These are phyloP conservation scores for Verticillium albo-atrum DNA, from an alignment of 2,329 filamentous ascomycete species.

Conservation along the genomic window DNA sequence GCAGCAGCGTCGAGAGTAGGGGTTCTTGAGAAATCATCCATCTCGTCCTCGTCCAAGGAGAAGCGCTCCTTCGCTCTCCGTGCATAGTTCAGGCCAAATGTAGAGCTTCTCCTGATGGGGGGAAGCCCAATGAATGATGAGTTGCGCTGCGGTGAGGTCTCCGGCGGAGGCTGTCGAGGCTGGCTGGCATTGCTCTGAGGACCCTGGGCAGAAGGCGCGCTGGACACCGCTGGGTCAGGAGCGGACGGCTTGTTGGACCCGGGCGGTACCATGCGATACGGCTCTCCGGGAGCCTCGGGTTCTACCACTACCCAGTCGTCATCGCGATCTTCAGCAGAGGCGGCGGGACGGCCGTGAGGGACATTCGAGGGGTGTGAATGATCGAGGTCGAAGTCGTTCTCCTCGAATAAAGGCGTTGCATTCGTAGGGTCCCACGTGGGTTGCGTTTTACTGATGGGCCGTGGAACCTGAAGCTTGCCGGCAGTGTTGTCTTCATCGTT, in stretches of 20 bases:
- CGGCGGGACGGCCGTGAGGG: background rate
- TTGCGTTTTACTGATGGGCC: conserved; percentile 28
- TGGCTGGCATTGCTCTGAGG: conserved; percentile 4
- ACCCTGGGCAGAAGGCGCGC: background rate
- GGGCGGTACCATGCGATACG: background rate
- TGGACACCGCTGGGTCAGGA: background rate
- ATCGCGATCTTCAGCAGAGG: conserved; percentile 15
- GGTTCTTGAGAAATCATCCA: conserved; percentile 14
- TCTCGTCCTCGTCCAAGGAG: conserved; percentile 26
- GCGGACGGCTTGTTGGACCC: background rate
- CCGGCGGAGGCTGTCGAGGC: background rate
- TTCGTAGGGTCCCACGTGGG: conserved; percentile 28
- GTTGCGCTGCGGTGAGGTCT: conserved; percentile 30
- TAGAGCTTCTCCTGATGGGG: conserved; percentile 53
- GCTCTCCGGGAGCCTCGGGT: background rate
- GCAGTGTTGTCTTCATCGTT: conserved; percentile 10
- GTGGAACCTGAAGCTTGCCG: conserved; percentile 14
- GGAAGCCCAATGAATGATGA: conserved; percentile 54
- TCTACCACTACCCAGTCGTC: conserved; percentile 26
- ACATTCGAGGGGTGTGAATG: conserved; percentile 11
- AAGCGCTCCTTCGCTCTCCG: conserved; percentile 27
- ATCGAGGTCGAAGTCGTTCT: conserved; percentile 24
- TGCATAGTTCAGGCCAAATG: conserved; percentile 40
- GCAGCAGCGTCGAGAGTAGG: background rate
- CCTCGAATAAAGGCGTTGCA: conserved; percentile 30